phyloP scores from a whole-genome alignment of 169 alveolate species.

The Cryptosporidium viatorum region DNA sequence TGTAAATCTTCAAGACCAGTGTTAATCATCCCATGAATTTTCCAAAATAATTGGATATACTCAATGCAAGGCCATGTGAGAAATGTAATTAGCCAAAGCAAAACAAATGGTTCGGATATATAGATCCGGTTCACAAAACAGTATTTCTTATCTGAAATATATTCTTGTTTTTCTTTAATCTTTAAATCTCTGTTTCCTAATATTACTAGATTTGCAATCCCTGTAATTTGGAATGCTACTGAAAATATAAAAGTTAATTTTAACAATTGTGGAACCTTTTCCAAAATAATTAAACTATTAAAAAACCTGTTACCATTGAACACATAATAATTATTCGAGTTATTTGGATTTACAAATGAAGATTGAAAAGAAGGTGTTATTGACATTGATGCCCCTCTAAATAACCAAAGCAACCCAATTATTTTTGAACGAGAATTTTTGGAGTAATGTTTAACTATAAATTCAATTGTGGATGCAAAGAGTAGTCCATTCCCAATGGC shows the following conservation, averaged over 20 bases:
- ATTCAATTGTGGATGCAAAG: conserved; percentile 43
- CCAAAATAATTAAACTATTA: conserved; percentile 22
- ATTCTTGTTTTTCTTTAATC: neutral
- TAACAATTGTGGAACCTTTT: conserved; percentile 32
- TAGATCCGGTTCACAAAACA: neutral
- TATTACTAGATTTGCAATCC: neutral
- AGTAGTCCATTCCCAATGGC: conserved; percentile 55
- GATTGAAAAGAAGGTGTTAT: conserved; percentile 36
- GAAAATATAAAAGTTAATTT: conserved; percentile 23
- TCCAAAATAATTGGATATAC: conserved; percentile 57
- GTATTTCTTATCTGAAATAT: neutral
- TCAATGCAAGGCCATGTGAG: conserved; percentile 62
- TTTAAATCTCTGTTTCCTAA: neutral
- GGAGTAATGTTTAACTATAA: neutral
- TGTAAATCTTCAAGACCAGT: conserved; percentile 49
- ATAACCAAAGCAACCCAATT: conserved; percentile 60
- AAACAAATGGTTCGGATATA: conserved; percentile 27
- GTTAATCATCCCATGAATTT: conserved; percentile 43
- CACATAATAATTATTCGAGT: neutral
- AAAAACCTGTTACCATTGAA: neutral
- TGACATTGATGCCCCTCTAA: conserved; percentile 68
- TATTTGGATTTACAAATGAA: conserved; percentile 33
- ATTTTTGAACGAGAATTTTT: conserved; percentile 18
- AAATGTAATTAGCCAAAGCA: conserved; percentile 63
- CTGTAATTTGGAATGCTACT: conserved; percentile 7